Evolutionary conservation across 441 rosid species (phyloP), one percentile per base, ranked within the genome.

Genomic region (Pelargonium fulgidum): DNA sequence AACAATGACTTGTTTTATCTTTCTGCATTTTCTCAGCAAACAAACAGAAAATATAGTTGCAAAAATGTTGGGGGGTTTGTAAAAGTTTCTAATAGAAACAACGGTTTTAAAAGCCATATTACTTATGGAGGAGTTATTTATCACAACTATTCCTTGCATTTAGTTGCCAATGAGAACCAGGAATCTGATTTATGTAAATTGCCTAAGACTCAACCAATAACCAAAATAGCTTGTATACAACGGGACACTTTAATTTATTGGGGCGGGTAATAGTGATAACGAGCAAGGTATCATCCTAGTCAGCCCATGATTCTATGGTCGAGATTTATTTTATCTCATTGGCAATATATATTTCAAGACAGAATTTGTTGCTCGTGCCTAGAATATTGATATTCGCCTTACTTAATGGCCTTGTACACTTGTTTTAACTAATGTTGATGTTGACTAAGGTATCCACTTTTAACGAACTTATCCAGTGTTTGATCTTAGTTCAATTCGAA

Each of bases 11-110:
- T 58, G 62, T 58, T 58, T 19, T 58, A 26, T 58, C 33, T 19
- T 58, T 26, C 62, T 58, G 62, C 22, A 26, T 13, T 58, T 19
- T 58, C 62, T 58, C 62, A 19, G 62, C 29, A 58, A 58, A 58
- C 62, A 58, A 58, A 58, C 62, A 58, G 62, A 58, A 9, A 19
- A 16, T 20, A 36, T 20, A 58, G 62, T 17, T 19, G 62, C 22
- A 26, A 58, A 58, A 19, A 19, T 58, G 20, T 26, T 20, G 13
- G 3, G 62, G 62, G 20, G 29, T 58, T 58, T 58, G 29, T 58
- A 20, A 19, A 24, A 17, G 20, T 7, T 56, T 56, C 62, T 19
- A 22, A 8, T 20, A 26, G 62, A 26, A 58, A 7, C 29, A 19
- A 58, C 7, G 8, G 62, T 19, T 58, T 58, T 58, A 22, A 19